phyloP scores from a whole-genome alignment of 139 green algal genomes.

The Desmodesmus armatus region DNA sequence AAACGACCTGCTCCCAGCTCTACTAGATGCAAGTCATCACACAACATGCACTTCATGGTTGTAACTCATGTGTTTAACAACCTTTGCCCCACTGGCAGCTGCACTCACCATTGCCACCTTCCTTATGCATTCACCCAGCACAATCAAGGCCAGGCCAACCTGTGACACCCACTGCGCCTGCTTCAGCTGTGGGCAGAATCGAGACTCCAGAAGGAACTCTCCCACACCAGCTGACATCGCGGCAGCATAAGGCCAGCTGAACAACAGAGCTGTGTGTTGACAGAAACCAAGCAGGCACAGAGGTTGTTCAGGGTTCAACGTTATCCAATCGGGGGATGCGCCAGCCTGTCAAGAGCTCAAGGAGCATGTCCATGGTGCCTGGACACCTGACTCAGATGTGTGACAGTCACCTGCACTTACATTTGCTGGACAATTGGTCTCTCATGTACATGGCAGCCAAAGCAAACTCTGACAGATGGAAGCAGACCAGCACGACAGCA shows the following conservation, averaged over 20 bases:
- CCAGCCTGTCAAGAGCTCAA: background rate
- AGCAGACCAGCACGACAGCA: constrained; percentile 56
- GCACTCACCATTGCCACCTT: constrained; percentile 74
- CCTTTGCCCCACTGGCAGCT: background rate
- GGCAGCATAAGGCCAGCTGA: constrained; percentile 67
- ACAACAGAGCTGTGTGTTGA: constrained; percentile 52
- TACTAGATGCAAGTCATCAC: too few species aligned
- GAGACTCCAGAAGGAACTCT: constrained; percentile 57
- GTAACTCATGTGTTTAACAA: background rate
- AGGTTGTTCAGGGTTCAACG: background rate
- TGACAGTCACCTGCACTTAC: constrained; percentile 54
- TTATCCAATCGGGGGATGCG: background rate
- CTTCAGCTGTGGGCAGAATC: constrained; percentile 42
- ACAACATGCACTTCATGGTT: too few species aligned
- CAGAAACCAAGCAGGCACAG: background rate
- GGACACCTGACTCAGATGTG: background rate
- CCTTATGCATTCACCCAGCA: constrained; percentile 69
- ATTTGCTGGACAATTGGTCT: constrained; percentile 60
- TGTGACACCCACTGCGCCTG: constrained; percentile 17
- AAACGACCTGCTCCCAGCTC: too few species aligned
- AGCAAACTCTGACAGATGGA: constrained; percentile 78
- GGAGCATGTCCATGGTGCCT: background rate
- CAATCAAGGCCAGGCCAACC: constrained; percentile 57
- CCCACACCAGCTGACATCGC: constrained; percentile 61
- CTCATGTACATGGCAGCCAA: constrained; percentile 65